Base-by-base conservation (phyloP, 83 land plant species). In the Diphasiastrum complanatum region DNA sequence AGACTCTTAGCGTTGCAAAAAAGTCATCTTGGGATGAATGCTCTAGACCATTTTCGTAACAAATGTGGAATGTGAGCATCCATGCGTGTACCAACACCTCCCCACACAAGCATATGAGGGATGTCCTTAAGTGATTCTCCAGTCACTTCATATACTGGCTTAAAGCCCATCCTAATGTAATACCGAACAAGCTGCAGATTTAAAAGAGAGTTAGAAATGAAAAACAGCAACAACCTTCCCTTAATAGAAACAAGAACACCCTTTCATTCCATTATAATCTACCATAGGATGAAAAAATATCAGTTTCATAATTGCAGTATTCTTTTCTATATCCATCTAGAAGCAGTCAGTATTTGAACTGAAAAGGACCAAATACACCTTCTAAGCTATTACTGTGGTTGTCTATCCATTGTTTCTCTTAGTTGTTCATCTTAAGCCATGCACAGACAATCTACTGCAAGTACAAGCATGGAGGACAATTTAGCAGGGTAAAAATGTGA, bases 41-140 rank as follows among this genome's bases (percentile, higher is more conserved):
- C 71, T 25, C 30, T 33, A 33, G 85, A 68, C 96, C 96, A 93
- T 62, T 80, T 89, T 3, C 38, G 14, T 14, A 93, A 66, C 47
- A 93, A 80, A 29, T 78, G 72, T 27, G 79, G 69, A 27, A 85
- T 63, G 26, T 63, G 70, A 20, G 96, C 96, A 74, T 93, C 96
- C 99, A 93, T 93, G 30, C 86, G 65, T 11, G 99, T 93, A 6
- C 96, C 96, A 19, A 70, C 74, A 3, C 99, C 99, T 71, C 99
- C 99, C 99, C 89, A 93, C 0, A 84, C 77, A 45, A 93, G 63
- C 89, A 83, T 83, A 73, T 88, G 78, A 5, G 71, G 66, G 3
- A 71, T 5, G 61, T 93, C 99, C 33, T 68, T 73, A 60, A 90
- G 47, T 4, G 86, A 79, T 14, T 83, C 78, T 6, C 99, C 92